Evolutionary conservation across 2,329 filamentous ascomycete species (phyloP), one percentile per base, ranked within the genome.

Genomic region (Myrmaecium sp.): DNA sequence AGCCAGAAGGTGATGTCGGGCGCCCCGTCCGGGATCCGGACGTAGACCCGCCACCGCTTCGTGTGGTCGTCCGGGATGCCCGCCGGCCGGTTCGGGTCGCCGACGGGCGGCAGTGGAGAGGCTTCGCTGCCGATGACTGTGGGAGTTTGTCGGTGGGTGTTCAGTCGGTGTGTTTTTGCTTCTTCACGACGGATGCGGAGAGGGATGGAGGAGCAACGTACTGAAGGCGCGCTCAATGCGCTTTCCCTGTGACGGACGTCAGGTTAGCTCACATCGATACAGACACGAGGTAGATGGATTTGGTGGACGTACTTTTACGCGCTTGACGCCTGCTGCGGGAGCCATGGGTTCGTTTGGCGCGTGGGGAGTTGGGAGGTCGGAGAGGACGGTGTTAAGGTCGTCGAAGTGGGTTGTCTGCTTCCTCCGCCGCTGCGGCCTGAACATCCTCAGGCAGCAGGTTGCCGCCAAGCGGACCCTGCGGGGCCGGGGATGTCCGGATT

Each of bases 11-110:
- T 83, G 38, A 95, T 77, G 46, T 93, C 81, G 1, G 60, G 60
- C 33, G 81, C 79, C 49, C 81, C 80, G 42, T 92, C 82, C 28
- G 93, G 64, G 24, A 84, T 82, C 46, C 79, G 79, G 31, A 98
- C 81, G 51, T 91, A 95, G 36, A 95, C 81, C 44, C 78, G 74
- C 89, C 89, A 98, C 35, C 79, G 81, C 60, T 95, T 91, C 17
- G 86, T 95, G 60, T 98, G 89, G 52, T 92, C 84, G 34, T 80
- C 67, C 14, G 86, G 82, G 4, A 81, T 69, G 46, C 73, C 67
- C 13, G 72, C 59, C 2, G 82, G 46, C 22, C 51, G 80, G 44
- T 46, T 38, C 31, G 49, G 47, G 35, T 82, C 79, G 39, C 75
- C 70, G 44, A 68, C 64, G 27, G 81, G 76, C 12, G 86, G 82